These are phyloP conservation scores for Phytophthora podocarpi DNA, from an alignment of 352 stramenopile genomes.

Conservation along the genomic window DNA sequence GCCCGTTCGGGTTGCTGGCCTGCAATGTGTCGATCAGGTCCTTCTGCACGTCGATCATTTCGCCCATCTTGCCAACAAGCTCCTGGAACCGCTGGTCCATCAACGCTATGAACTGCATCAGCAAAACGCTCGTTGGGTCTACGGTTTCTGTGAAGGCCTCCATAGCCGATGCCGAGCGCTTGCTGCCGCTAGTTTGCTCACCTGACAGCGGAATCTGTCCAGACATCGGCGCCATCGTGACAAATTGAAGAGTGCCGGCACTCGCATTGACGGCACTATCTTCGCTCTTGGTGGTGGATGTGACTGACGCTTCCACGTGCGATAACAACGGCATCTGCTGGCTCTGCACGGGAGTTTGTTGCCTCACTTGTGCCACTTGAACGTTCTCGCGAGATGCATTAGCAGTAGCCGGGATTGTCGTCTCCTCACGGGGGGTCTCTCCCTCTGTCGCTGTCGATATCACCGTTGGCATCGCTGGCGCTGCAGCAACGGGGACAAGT, in stretches of 20 bases:
- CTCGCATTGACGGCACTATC: neutral
- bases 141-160: conserved; percentile 21
- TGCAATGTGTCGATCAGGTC: conserved; percentile 68
- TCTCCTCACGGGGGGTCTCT: conserved; percentile 7
- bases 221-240: neutral
- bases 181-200: conserved; percentile 28
- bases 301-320: conserved; percentile 9
- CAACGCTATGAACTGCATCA: conserved; percentile 63
- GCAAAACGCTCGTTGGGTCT: conserved; percentile 43
- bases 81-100: conserved; percentile 80
- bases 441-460: neutral
- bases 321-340: conserved; percentile 11
- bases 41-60: conserved; percentile 79
- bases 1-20: conserved; percentile 40
- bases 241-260: neutral
- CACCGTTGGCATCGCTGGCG: neutral
- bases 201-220: neutral
- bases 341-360: neutral
- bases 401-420: neutral
- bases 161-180: conserved; percentile 34
- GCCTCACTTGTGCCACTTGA: conserved; percentile 16
- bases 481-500: neutral
- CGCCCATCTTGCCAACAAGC: conserved; percentile 72
- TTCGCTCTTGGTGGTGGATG: neutral
- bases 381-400: conserved; percentile 3